Base-by-base conservation (phyloP, 805 yeast genomes). In the Candida tallmaniae region DNA sequence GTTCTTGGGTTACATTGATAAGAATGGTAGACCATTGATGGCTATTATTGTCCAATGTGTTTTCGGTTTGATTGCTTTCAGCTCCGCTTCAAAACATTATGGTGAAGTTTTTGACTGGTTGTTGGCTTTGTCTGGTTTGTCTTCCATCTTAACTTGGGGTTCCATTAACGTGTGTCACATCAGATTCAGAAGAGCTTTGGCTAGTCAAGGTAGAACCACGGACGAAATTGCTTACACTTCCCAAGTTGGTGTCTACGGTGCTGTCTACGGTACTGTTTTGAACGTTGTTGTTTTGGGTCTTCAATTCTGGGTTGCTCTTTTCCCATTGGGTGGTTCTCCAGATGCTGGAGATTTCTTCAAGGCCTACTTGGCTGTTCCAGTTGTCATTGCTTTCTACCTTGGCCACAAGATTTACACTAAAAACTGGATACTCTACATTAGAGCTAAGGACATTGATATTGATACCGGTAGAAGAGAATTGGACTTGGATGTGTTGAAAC, bases 281-380 rank as follows among this genome's bases (percentile, higher is more conserved):
- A 78, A 78, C 54, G 24, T 71, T 21, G 55, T 81, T 36, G 78
- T 85, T 42, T 65, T 87, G 40, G 62, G 74, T 37, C 85, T 88
- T 20, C 89, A 83, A 61, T 83, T 86, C 68, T 86, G 90, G 86
- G 70, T 80, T 39, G 89, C 93, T 5, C 61, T 83, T 27, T 84
- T 69, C 70, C 95, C 95, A 35, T 51, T 77, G 29, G 76, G 77
- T 10, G 65, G 39, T 5, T 29, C 57, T 7, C 66, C 61, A 51
- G 37, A 38, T 36, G 83, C 85, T 6, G 48, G 58, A 25, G 59
- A 47, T 29, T 85, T 85, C 69, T 85, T 85, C 67, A 62, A 71
- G 51, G 63, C 75, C 17, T 84, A 79, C 57, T 63, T 85, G 47
- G 76, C 86, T 9, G 67, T 70, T 38, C 84, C 85, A 13, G 72